Percentiles rank a stretch among this genome's conserved stretches.
phyloP scores from a whole-genome alignment of 805 yeast genomes.

The Lipomyces anomalus region DNA sequence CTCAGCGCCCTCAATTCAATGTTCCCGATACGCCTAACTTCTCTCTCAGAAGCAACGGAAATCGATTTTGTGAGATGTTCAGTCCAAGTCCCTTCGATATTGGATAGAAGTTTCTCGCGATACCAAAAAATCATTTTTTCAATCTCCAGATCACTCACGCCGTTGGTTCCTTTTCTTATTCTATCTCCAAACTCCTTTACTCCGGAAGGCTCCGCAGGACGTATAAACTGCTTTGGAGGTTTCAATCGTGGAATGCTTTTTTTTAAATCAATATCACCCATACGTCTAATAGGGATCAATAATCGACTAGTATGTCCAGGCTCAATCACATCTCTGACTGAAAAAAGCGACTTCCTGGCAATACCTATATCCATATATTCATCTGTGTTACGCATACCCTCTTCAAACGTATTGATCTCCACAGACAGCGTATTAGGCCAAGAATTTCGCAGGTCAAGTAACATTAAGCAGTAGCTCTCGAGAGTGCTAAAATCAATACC shows the following conservation, averaged over 20 bases:
- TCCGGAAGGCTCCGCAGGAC: not conserved
- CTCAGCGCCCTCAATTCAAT: conserved; percentile 65
- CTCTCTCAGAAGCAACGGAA: conserved; percentile 3
- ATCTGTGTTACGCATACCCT: conserved; percentile 25
- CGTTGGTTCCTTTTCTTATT: not conserved
- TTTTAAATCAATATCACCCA: conserved; percentile 10
- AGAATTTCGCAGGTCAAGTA: conserved; percentile 73
- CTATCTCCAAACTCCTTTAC: not conserved
- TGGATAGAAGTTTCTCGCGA: conserved; percentile 55
- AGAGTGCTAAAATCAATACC: conserved; percentile 29
- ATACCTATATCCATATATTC: conserved; percentile 4
- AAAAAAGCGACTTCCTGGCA: not conserved
- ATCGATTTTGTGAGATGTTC: conserved; percentile 2
- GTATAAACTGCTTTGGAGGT: conserved; percentile 19
- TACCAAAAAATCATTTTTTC: conserved; percentile 68
- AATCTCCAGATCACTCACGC: conserved; percentile 3
- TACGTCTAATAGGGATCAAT: conserved; percentile 63
- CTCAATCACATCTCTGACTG: conserved; percentile 32
- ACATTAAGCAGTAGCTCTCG: conserved; percentile 55
- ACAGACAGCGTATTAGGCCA: conserved; percentile 54
- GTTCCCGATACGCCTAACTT: conserved; percentile 45
- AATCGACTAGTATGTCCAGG: conserved; percentile 51
- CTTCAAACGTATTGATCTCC: conserved; percentile 21
- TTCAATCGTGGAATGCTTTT: conserved; percentile 11
- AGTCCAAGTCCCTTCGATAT: conserved; percentile 63